Base-by-base conservation (phyloP, 2,329 filamentous ascomycete species). In the Trichothecium sympodiale region DNA sequence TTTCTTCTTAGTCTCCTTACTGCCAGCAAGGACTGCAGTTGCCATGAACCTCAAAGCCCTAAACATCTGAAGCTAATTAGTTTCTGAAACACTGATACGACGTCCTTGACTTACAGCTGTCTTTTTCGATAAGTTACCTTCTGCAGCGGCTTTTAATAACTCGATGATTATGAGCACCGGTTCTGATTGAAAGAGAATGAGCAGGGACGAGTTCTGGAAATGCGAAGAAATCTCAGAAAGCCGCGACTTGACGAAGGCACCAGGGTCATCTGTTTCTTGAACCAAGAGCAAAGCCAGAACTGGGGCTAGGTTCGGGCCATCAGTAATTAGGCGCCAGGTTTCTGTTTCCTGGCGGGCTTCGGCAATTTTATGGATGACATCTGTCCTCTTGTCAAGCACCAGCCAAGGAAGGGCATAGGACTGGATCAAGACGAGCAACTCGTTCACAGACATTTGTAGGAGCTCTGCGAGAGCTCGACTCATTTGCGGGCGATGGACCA, bases 401-500 rank as follows among this genome's bases (percentile, higher is more conserved):
- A 98, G 69, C 60, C 84, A 87, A 2, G 93, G 91, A 8, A 98
- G 58, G 7, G 88, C 88, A 47, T 91, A 75, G 12, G 75, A 69
- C 53, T 95, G 87, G 8, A 89, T 83, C 14, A 80, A 59, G 12
- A 81, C 59, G 8, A 95, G 66, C 31, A 96, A 77, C 35, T 83
- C 77, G 30, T 77, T 69, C 8, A 93, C 71, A 28, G 75, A 80
- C 50, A 86, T 80, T 35, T 80, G 77, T 27, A 95, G 67, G 20
- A 96, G 60, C 43, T 94, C 86, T 17, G 87, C 85, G 33, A 96
- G 69, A 31, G 82, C 71, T 37, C 83, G 77, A 32, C 79, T 80
- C 50, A 88, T 82, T 47, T 91, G 84, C n/a, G 91, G 89, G 32
- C 81, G 75, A 33, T 74, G 69, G 16, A 80, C 69, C 41, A 96